phyloP scores from a whole-genome alignment of 2,329 filamentous ascomycete species.

The Alternaria tenuissima region DNA sequence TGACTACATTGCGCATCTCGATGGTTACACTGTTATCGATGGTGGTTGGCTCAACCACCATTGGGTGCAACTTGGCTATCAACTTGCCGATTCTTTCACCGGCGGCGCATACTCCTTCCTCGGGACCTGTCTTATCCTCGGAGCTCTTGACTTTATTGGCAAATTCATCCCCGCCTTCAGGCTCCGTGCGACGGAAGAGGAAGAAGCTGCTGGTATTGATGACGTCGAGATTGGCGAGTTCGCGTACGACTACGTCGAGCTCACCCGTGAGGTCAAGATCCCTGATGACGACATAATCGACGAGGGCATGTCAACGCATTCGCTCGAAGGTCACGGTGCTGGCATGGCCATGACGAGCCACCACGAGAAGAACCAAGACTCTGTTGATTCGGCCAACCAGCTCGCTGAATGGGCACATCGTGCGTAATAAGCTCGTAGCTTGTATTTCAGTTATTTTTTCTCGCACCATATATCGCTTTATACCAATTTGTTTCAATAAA shows the following conservation, averaged over 20 bases:
- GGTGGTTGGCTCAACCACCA: slow-evolving; percentile 86
- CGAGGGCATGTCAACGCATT: slow-evolving; percentile 47
- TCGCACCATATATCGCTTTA: slow-evolving; percentile 11
- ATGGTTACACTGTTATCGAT: slow-evolving; percentile 70
- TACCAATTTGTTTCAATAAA: slow-evolving; percentile 17
- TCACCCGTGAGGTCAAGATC: slow-evolving; percentile 67
- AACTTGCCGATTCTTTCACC: slow-evolving; percentile 80
- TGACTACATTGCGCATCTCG: slow-evolving; percentile 83
- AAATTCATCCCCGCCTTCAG: slow-evolving; percentile 79
- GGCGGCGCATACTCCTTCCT: slow-evolving; percentile 81
- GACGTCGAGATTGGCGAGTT: slow-evolving; percentile 93
- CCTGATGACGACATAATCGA: slow-evolving; percentile 41
- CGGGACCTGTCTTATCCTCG: slow-evolving; percentile 77
- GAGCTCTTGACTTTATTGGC: slow-evolving; percentile 68
- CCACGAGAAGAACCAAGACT: slow-evolving; percentile 51
- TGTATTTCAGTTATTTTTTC: background rate
- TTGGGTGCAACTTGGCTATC: slow-evolving; percentile 84
- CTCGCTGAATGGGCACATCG: slow-evolving; percentile 49
- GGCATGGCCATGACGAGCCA: slow-evolving; percentile 37
- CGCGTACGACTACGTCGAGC: slow-evolving; percentile 93
- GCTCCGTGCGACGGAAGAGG: slow-evolving; percentile 77
- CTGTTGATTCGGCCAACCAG: slow-evolving; percentile 46
- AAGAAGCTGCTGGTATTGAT: slow-evolving; percentile 85
- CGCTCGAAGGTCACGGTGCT: slow-evolving; percentile 38
- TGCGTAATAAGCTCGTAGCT: slow-evolving; percentile 21